phyloP scores from a whole-genome alignment of 2,329 filamentous ascomycete species.

The Akanthomyces muscarius region DNA sequence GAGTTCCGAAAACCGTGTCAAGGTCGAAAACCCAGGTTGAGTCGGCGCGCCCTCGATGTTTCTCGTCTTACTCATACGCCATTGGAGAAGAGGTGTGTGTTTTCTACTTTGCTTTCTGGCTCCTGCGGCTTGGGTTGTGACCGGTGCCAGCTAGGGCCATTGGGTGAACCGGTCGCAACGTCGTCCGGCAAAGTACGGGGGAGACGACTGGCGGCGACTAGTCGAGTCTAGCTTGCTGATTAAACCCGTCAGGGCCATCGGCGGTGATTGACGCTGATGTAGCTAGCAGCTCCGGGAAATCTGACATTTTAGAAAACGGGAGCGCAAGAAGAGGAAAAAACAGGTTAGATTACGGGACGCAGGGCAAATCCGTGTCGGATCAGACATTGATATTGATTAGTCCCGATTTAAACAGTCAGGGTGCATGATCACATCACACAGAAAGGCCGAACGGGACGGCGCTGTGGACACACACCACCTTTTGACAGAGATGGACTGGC shows the following conservation, averaged over 20 bases:
- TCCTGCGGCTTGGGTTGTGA: background rate
- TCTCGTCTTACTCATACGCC: slow-evolving; percentile 9
- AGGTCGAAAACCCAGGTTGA: background rate
- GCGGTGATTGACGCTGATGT: background rate
- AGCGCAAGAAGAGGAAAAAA: background rate
- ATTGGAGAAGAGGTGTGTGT: background rate
- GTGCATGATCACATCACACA: slow-evolving; percentile 13
- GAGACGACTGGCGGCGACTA: background rate
- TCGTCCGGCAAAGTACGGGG: background rate
- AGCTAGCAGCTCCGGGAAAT: background rate
- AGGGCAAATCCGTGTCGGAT: background rate
- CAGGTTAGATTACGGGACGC: background rate
- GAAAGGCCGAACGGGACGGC: background rate
- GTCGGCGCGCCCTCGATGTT: background rate
- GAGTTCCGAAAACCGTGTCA: background rate
- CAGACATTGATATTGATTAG: slow-evolving; percentile 1
- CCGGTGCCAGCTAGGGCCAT: background rate
- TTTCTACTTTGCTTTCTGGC: background rate
- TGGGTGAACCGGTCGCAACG: background rate
- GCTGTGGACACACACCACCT: background rate
- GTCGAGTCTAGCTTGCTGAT: background rate
- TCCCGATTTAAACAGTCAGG: slow-evolving; percentile 8
- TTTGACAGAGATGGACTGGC: background rate
- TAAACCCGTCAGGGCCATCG: background rate
- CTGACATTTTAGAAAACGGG: background rate